Percentiles rank a stretch among this genome's conserved stretches.
phyloP scores from a whole-genome alignment of 352 stramenopile genomes.

The Globisporangium spiculum region DNA sequence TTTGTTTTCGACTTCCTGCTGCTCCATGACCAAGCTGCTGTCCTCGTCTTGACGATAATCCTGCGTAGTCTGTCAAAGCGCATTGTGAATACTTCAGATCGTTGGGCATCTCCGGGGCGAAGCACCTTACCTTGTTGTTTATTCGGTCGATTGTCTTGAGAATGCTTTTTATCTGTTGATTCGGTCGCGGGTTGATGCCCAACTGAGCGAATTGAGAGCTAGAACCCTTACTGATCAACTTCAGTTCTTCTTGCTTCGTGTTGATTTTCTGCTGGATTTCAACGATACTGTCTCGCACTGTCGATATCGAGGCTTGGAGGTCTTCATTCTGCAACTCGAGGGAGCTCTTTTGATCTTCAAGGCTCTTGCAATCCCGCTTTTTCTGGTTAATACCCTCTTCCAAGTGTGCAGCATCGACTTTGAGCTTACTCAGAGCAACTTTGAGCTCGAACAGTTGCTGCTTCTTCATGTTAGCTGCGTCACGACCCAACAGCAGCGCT shows the following conservation, averaged over 20 bases:
- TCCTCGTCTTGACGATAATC: background rate
- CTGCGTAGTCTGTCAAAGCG: background rate
- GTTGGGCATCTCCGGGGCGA: background rate
- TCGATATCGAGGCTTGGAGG: background rate
- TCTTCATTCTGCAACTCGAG: slow-evolving; percentile 6
- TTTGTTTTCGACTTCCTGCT: background rate
- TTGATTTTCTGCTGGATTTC: background rate
- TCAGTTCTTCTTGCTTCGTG: slow-evolving; percentile 11
- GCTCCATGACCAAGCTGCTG: background rate
- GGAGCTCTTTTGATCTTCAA: slow-evolving; percentile 2
- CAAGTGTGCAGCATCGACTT: slow-evolving; percentile 5
- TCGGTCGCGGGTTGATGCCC: background rate
- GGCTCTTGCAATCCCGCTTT: background rate
- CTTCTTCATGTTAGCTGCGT: background rate
- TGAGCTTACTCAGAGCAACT: slow-evolving; percentile 1
- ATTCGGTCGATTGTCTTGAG: slow-evolving; percentile 3
- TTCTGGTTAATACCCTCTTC: background rate
- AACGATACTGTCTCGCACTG: background rate
- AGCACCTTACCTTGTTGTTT: background rate
- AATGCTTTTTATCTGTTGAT: background rate
- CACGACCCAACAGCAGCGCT: background rate
- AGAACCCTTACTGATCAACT: background rate
- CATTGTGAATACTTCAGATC: background rate
- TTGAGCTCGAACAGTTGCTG: slow-evolving; percentile 11
- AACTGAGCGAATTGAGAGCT: background rate